Evolutionary conservation across 1,139 yeast species (phyloP).

Genomic region (Kurtzmaniella quercitrusa): DNA sequence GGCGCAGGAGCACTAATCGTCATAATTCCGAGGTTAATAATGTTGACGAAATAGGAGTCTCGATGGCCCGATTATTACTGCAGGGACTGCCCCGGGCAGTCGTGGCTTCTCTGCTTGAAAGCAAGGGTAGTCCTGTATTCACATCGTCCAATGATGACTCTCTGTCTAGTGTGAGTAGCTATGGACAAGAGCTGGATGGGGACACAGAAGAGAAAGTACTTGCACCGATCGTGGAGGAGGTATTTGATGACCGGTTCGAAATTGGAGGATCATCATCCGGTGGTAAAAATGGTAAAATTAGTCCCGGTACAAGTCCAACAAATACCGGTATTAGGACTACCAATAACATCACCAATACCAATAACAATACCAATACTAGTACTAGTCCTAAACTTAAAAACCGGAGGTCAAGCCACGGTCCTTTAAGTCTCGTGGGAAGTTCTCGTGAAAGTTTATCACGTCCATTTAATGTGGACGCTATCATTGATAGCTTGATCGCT

Average conservation of each 20-base stretch:
- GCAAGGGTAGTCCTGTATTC: constrained; percentile 26
- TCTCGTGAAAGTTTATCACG: constrained; percentile 11
- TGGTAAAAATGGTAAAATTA: constrained; percentile 1
- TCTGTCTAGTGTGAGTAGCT: constrained; percentile 38
- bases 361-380: too few species aligned
- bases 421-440: constrained; percentile 19
- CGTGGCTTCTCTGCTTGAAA: neutral
- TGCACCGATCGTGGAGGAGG: neutral
- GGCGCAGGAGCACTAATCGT: constrained; percentile 4
- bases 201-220: neutral
- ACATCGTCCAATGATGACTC: constrained; percentile 40
- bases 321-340: too few species aligned
- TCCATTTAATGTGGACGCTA: constrained; percentile 45
- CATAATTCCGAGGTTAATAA: constrained; percentile 7
- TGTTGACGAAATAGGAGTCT: constrained; percentile 35
- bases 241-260: neutral
- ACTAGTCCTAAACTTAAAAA: too few species aligned
- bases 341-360: too few species aligned
- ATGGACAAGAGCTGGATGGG: constrained; percentile 13
- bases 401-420: too few species aligned
- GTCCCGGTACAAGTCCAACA: neutral
- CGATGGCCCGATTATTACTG: constrained; percentile 39
- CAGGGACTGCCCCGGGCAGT: neutral
- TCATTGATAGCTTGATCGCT: constrained; percentile 51
- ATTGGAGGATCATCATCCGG: too few species aligned